Evolutionary conservation across 257 asterid genomes (phyloP).

Genomic region (Nicotiana undulata): DNA sequence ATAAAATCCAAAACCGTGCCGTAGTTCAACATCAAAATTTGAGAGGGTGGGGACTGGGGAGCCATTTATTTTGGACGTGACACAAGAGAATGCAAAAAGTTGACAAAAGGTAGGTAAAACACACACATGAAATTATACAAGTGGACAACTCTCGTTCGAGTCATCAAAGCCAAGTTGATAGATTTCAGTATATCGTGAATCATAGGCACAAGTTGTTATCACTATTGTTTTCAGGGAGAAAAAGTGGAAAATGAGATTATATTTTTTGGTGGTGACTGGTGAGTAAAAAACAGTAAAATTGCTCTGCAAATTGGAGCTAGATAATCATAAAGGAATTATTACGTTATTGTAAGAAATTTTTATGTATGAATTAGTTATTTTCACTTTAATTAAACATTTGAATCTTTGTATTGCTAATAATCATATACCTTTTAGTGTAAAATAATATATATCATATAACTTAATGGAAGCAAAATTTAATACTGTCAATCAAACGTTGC

Average conservation of each 20-base stretch:
- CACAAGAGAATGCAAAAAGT: slow-evolving; percentile 20
- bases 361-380: no score
- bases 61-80: slow-evolving; percentile 21
- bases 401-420: no score
- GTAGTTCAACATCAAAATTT: slow-evolving; percentile 23
- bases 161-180: slow-evolving; percentile 39
- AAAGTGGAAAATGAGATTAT: no score
- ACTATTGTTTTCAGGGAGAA: slow-evolving; percentile 4
- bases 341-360: no score
- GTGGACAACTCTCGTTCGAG: slow-evolving; percentile 30
- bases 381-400: no score
- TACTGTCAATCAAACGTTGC: no score
- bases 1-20: slow-evolving; percentile 25
- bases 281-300: slow-evolving; percentile 1
- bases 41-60: slow-evolving; percentile 57
- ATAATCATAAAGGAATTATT: no score
- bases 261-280: slow-evolving; percentile 21
- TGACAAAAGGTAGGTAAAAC: slow-evolving; percentile 45
- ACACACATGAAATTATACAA: slow-evolving; percentile 35
- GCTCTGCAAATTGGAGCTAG: no score
- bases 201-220: slow-evolving; percentile 28
- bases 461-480: no score
- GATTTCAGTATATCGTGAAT: slow-evolving; percentile 27
- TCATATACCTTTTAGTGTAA: no score
- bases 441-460: no score